Percentiles rank a stretch among this genome's conserved stretches.
These are phyloP conservation scores for Colletotrichum eremochloae DNA, from an alignment of 2,329 filamentous ascomycete genomes.

Conservation along the genomic window DNA sequence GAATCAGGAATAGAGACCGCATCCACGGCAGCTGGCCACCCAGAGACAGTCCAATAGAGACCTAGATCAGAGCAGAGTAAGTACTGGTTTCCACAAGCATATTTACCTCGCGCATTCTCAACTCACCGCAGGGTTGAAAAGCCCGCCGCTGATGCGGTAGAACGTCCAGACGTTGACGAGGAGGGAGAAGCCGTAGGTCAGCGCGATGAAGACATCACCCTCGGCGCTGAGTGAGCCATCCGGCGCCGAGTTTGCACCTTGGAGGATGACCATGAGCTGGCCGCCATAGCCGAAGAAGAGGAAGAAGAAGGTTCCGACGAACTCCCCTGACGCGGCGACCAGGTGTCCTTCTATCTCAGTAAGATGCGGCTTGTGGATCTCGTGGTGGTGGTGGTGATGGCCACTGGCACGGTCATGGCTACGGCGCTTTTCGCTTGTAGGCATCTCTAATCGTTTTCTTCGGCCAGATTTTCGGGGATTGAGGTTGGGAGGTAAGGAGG, in stretches of 20 bases:
- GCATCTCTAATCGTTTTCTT: not conserved
- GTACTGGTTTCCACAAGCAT: not conserved
- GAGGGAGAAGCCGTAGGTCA: slow-evolving; percentile 59
- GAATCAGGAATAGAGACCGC: slow-evolving; percentile 61
- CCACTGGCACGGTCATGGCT: not conserved
- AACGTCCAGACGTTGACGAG: slow-evolving; percentile 64
- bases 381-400: not conserved
- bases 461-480: no score
- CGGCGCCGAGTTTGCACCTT: slow-evolving; percentile 23
- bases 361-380: not conserved
- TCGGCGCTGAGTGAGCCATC: slow-evolving; percentile 31
- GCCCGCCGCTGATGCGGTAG: slow-evolving; percentile 60
- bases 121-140: slow-evolving; percentile 57
- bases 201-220: slow-evolving; percentile 55
- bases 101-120: not conserved
- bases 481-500: not conserved
- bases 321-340: slow-evolving; percentile 56
- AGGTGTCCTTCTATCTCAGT: slow-evolving; percentile 42
- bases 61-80: slow-evolving; percentile 44
- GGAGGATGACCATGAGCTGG: slow-evolving; percentile 48
- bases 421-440: not conserved
- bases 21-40: slow-evolving; percentile 61
- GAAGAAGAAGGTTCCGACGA: slow-evolving; percentile 59
- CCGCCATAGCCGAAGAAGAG: slow-evolving; percentile 57
- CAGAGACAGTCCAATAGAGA: slow-evolving; percentile 65